Conservation (phyloP, 805 yeast genomes). For the Monosporozyma aerobia region DNA sequence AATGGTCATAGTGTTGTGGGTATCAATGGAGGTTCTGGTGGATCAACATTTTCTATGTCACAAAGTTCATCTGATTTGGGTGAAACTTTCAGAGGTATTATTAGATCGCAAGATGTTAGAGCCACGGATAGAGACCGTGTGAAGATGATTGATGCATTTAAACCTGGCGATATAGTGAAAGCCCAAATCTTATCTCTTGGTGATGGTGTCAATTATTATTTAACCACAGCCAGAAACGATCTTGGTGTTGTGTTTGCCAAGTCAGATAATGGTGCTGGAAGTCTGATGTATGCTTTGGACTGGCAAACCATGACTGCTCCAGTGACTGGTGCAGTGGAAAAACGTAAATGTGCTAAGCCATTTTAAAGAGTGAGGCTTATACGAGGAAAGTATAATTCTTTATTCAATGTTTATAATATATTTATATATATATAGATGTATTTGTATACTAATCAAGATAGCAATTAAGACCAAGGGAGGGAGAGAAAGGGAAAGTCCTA, state of each 20-base stretch:
- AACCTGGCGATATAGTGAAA: slow-evolving; percentile 88
- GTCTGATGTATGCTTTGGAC: slow-evolving; percentile 77
- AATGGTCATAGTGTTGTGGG: slow-evolving; percentile 36
- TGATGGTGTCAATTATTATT: slow-evolving; percentile 84
- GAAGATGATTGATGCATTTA: slow-evolving; percentile 65
- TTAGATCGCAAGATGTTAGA: slow-evolving; percentile 80
- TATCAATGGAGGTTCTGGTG: slow-evolving; percentile 50
- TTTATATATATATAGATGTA: not conserved
- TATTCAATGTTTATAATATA: not conserved
- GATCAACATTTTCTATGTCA: slow-evolving; percentile 34
- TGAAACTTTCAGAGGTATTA: slow-evolving; percentile 79
- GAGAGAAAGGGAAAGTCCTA: too few relatives aligned
- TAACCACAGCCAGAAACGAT: slow-evolving; percentile 83
- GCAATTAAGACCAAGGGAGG: too few relatives aligned
- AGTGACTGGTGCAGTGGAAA: slow-evolving; percentile 61
- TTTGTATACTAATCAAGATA: not conserved
- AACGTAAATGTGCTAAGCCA: slow-evolving; percentile 89
- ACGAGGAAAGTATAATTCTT: not conserved
- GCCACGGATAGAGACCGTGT: slow-evolving; percentile 87
- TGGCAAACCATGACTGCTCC: slow-evolving; percentile 93
- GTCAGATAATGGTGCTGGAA: slow-evolving; percentile 56
- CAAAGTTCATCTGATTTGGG: slow-evolving; percentile 63
- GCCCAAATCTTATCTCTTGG: slow-evolving; percentile 79
- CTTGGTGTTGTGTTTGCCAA: slow-evolving; percentile 89
- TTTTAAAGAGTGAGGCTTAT: slow-evolving; percentile 29